Evolutionary conservation across 371 early-diverging fungal genomes (phyloP).

Genomic region (Mortierella sp.): DNA sequence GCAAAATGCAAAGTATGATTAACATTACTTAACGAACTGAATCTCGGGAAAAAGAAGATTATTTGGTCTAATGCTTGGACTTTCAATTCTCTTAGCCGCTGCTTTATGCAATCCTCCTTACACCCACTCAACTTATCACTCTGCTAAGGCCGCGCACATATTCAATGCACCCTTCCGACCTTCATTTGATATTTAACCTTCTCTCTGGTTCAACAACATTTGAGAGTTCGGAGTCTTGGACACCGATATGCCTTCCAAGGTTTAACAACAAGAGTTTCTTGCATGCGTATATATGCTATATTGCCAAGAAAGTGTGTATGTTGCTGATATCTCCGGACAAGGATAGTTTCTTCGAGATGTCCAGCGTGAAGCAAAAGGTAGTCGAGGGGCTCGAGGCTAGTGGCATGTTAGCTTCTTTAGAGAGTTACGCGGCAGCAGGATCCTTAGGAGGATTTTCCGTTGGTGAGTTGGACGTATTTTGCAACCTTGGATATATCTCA

Average conservation of each 20-base stretch:
- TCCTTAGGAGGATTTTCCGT: slow-evolving; percentile 55
- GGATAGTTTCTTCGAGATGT: slow-evolving; percentile 87
- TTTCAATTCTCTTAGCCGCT: slow-evolving; percentile 1
- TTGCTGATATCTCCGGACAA: slow-evolving; percentile 84
- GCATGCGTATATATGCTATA: slow-evolving; percentile 89
- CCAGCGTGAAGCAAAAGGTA: slow-evolving; percentile 75
- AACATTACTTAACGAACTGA: no score
- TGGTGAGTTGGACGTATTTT: slow-evolving; percentile 22
- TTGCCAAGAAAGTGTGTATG: slow-evolving; percentile 77
- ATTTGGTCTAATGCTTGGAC: neutral
- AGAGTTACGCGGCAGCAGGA: slow-evolving; percentile 47
- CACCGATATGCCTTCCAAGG: slow-evolving; percentile 94
- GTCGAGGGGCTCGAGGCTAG: slow-evolving; percentile 63
- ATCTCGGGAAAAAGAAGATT: neutral
- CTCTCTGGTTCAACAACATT: slow-evolving; percentile 81
- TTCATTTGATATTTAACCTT: slow-evolving; percentile 89
- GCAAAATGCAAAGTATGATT: slow-evolving; percentile 68
- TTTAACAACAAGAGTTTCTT: slow-evolving; percentile 91
- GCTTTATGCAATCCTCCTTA: slow-evolving; percentile 82
- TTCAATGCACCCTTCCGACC: slow-evolving; percentile 87
- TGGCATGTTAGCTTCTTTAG: slow-evolving; percentile 41
- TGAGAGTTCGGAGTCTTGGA: slow-evolving; percentile 89
- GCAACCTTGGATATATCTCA: neutral
- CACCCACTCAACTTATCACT: slow-evolving; percentile 82
- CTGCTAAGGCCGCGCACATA: slow-evolving; percentile 82